Percentiles rank a stretch among this genome's conserved stretches.
Conservation (phyloP, 2,329 filamentous ascomycete genomes). For the Cladosporium oxysporum region DNA sequence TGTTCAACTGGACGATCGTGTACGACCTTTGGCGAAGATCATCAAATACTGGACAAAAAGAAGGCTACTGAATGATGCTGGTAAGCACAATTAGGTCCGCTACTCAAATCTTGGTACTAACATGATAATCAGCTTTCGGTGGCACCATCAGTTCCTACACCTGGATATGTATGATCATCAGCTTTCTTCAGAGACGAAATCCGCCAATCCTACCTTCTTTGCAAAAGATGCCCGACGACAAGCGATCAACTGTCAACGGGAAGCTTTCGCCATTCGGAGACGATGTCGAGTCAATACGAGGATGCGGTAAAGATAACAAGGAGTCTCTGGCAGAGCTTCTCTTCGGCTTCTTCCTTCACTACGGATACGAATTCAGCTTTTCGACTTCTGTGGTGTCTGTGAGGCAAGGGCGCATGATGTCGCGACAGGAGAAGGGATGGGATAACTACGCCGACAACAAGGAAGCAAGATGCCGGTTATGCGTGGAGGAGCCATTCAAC, state of each 20-base stretch:
- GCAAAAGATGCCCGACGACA: conserved; percentile 70
- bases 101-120: conserved; percentile 6
- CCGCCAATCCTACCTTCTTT: conserved; percentile 83
- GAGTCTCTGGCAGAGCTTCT: conserved; percentile 82
- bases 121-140: conserved; percentile 68
- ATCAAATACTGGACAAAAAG: conserved; percentile 96
- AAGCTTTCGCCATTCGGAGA: conserved; percentile 80
- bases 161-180: conserved; percentile 98
- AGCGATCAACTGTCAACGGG: conserved; percentile 63
- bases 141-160: conserved; percentile 97
- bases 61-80: conserved; percentile 92
- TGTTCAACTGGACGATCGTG: conserved; percentile 86
- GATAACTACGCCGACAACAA: conserved; percentile 52
- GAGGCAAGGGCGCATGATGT: conserved; percentile 73
- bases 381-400: conserved; percentile 83
- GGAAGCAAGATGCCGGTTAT: conserved; percentile 69
- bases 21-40: conserved; percentile 91
- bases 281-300: conserved; percentile 71
- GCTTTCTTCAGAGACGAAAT: conserved; percentile 85
- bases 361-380: conserved; percentile 91
- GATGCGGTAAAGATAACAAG: conserved; percentile 76
- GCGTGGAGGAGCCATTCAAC: conserved; percentile 97
- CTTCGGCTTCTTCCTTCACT: conserved; percentile 94
- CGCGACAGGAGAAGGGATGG: conserved; percentile 88
- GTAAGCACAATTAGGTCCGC: conserved; percentile 54